phyloP scores from a whole-genome alignment of 495 filamentous ascomycete genomes.

The Penicillium cosmopolitanum region DNA sequence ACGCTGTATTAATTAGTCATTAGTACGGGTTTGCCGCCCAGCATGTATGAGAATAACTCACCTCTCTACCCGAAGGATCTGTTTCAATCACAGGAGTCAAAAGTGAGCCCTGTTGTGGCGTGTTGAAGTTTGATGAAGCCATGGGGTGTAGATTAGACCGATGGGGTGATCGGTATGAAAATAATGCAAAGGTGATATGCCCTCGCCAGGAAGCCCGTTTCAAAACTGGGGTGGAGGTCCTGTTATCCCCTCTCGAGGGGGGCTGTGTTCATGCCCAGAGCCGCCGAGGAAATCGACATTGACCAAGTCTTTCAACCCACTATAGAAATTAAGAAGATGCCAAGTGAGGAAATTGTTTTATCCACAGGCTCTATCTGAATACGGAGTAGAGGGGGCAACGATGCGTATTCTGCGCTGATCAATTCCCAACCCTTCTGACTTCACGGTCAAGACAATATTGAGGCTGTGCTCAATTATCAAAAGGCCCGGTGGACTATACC shows the following conservation, averaged over 20 bases:
- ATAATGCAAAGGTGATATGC: background rate
- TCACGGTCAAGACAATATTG: no score
- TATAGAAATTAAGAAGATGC: conserved; percentile 6
- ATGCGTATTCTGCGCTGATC: background rate
- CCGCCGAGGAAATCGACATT: background rate
- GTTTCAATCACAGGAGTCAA: conserved; percentile 26
- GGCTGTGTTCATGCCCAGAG: conserved; percentile 18
- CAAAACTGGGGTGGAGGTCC: background rate
- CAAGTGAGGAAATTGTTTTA: conserved; percentile 10
- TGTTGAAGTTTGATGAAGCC: conserved; percentile 24
- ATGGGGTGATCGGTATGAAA: conserved; percentile 16
- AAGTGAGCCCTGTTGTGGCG: conserved; percentile 19
- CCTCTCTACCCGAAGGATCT: conserved; percentile 29
- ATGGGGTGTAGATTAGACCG: conserved; percentile 16
- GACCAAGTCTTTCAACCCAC: background rate
- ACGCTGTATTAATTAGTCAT: conserved; percentile 17
- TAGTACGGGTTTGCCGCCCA: conserved; percentile 8
- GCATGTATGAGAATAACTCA: conserved; percentile 10
- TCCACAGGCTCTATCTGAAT: background rate
- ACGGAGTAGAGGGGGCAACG: background rate
- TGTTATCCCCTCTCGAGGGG: conserved; percentile 5
- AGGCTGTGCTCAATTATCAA: background rate
- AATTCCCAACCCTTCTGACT: background rate
- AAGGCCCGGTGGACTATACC: background rate
- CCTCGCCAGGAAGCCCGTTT: conserved; percentile 4